phyloP scores from a whole-genome alignment of 2,329 filamentous ascomycete genomes.

The Claviceps maximensis region DNA sequence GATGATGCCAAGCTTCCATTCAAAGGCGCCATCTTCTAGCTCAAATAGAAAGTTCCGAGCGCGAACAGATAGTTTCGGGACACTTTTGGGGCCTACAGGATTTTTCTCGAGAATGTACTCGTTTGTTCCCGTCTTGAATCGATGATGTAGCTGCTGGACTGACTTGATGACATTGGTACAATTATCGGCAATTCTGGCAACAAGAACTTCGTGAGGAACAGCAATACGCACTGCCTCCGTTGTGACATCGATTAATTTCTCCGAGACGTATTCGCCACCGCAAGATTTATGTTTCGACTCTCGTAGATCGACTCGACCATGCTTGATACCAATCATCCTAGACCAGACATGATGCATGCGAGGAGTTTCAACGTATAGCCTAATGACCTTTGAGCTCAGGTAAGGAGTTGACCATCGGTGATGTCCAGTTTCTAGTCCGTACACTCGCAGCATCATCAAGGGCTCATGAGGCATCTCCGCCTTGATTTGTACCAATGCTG shows the following conservation, averaged over 20 bases:
- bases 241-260: conserved; percentile 72
- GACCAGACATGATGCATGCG: conserved; percentile 77
- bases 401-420: conserved; percentile 84
- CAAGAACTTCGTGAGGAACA: conserved; percentile 80
- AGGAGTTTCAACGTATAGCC: conserved; percentile 81
- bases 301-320: conserved; percentile 66
- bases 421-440: conserved; percentile 66
- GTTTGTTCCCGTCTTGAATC: conserved; percentile 75
- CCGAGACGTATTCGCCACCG: conserved; percentile 45
- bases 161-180: conserved; percentile 79
- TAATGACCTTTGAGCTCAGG: conserved; percentile 58
- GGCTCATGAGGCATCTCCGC: conserved; percentile 80
- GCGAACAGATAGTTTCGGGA: conserved; percentile 75
- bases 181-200: conserved; percentile 90
- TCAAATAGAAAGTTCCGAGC: conserved; percentile 78
- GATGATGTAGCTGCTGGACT: conserved; percentile 79
- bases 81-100: conserved; percentile 71
- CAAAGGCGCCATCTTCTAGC: conserved; percentile 89
- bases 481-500: conserved; percentile 74
- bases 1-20: conserved; percentile 93
- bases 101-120: conserved; percentile 79
- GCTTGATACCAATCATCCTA: conserved; percentile 70
- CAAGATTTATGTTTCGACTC: conserved; percentile 58
- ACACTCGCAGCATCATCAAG: conserved; percentile 80
- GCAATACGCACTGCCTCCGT: conserved; percentile 78